Evolutionary conservation across 805 yeast species (phyloP).

Genomic region (Kazachstania kunashirensis): DNA sequence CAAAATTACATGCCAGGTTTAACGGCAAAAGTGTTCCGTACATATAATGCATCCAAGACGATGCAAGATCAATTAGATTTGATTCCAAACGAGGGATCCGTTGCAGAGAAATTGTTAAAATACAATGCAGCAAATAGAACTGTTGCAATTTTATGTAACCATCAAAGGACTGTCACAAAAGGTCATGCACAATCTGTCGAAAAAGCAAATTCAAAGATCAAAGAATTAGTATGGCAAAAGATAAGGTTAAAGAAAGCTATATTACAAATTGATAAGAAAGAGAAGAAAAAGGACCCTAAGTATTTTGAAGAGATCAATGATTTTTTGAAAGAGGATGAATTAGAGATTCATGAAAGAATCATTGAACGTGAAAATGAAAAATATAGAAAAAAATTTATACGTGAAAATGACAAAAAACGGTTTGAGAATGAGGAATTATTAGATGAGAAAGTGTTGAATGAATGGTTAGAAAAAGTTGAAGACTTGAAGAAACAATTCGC

Average conservation of each 20-base stretch:
- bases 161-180: slow-evolving; percentile 86
- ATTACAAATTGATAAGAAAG: slow-evolving; percentile 47
- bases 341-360: slow-evolving; percentile 46
- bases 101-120: slow-evolving; percentile 75
- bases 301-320: slow-evolving; percentile 63
- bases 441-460: slow-evolving; percentile 47
- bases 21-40: slow-evolving; percentile 95
- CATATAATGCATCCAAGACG: slow-evolving; percentile 90
- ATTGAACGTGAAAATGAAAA: slow-evolving; percentile 59
- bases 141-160: slow-evolving; percentile 93
- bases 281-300: slow-evolving; percentile 40
- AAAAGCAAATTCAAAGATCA: slow-evolving; percentile 64
- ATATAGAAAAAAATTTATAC: slow-evolving; percentile 50
- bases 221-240: slow-evolving; percentile 80
- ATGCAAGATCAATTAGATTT: slow-evolving; percentile 91
- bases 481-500: slow-evolving; percentile 43
- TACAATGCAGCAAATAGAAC: slow-evolving; percentile 93
- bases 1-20: slow-evolving; percentile 87
- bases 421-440: slow-evolving; percentile 46
- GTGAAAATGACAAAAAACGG: slow-evolving; percentile 68
- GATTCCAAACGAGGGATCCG: slow-evolving; percentile 78
- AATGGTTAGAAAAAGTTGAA: slow-evolving; percentile 46
- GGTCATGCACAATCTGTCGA: slow-evolving; percentile 73
- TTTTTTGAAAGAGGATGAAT: slow-evolving; percentile 54
- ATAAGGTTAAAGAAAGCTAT: slow-evolving; percentile 65